Evolutionary conservation across 352 stramenopile species (phyloP).

Genomic region (Phytophthora citricola): DNA sequence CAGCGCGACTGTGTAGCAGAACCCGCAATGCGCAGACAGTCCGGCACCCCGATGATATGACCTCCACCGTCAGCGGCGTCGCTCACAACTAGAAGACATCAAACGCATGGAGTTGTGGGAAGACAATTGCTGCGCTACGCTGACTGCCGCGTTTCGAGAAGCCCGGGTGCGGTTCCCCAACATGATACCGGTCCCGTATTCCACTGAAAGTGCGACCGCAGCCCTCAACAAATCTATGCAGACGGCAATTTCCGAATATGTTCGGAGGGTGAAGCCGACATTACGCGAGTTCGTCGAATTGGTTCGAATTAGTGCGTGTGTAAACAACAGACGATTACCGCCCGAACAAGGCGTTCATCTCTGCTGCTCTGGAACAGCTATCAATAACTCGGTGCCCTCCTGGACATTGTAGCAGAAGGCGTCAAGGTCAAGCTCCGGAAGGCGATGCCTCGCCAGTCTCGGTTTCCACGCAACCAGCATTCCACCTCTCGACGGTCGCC

Average conservation of each 20-base stretch:
- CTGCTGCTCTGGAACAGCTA: neutral
- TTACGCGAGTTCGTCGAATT: neutral
- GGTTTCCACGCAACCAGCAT: neutral
- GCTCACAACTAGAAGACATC: too few relatives aligned
- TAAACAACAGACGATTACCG: neutral
- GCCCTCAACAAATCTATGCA: neutral
- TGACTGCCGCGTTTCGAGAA: too few relatives aligned
- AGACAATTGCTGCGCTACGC: too few relatives aligned
- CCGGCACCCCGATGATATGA: too few relatives aligned
- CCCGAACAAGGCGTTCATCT: slow-evolving; percentile 3
- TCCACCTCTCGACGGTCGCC: neutral
- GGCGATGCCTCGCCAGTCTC: neutral
- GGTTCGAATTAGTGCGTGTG: neutral
- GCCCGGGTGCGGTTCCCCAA: too few relatives aligned
- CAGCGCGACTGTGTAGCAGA: too few relatives aligned
- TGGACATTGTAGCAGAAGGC: neutral
- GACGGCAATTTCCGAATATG: slow-evolving; percentile 1
- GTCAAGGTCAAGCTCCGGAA: neutral
- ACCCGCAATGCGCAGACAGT: too few relatives aligned
- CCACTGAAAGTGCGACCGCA: neutral
- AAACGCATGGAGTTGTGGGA: too few relatives aligned
- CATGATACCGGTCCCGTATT: too few relatives aligned
- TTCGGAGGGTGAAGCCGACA: neutral
- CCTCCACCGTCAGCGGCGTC: too few relatives aligned
- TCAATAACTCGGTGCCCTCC: neutral